Evolutionary conservation across 805 yeast species (phyloP), one percentile per base, ranked within the genome.

Genomic region (Sugiyamaella americana): DNA sequence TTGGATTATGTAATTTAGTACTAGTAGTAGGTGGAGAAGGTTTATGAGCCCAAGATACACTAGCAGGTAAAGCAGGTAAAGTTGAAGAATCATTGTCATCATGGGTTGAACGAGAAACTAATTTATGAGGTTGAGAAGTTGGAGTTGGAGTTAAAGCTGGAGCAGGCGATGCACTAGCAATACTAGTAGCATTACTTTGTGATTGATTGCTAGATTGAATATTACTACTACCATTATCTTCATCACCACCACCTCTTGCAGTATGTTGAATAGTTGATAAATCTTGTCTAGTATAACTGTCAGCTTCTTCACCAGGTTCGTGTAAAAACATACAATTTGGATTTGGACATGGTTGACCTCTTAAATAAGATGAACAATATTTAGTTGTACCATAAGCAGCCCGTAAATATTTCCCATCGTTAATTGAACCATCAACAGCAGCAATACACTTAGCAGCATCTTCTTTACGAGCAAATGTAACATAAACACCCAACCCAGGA

Each of bases 231-330:
- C 21, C 41, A 51, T 22, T 40, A 13, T 8, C 43, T 41, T 32
- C 20, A 30, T 8, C 20, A 11, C 18, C 37, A 11, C 52, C 59
- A 40, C 63, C 66, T 18, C 65, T 50, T 21, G 68, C 68, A 19
- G 68, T 65, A 48, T 67, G 70, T 52, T 66, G 71, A 62, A 85
- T 83, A 2, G 93, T 84, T 3, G 88, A 80, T 58, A 86, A 72
- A 60, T 86, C 94, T 60, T 86, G 88, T 45, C 96, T 80, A 22
- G 95, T 87, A 68, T 86, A 91, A 8, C 95, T 84, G 59, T 93
- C 98, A 1, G 98, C 98, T 65, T 93, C 98, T 71, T 93, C 99
- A 49, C 99, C 98, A 4, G 98, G 98, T 67, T 93, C 98, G 65
- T 93, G 99, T 59, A 93, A 74, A 60, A 93, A 93, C 98, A 93